Base-by-base conservation (phyloP, 1,284 basidiomycete genomes). In the Hemileia vastatrix region DNA sequence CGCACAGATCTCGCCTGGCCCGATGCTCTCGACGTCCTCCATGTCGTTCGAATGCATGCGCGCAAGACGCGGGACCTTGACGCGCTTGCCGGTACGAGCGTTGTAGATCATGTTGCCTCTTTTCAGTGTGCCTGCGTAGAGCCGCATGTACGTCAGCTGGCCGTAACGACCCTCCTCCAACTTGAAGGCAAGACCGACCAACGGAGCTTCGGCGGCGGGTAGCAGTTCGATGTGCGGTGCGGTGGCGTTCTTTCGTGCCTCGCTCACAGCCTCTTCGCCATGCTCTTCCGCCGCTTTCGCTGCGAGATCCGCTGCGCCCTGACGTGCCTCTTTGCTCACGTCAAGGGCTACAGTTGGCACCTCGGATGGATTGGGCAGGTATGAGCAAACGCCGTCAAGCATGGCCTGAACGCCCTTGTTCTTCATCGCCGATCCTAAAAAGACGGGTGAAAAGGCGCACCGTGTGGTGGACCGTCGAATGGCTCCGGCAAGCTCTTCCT, bases 11-110 rank as follows among this genome's bases (percentile, higher is more conserved):
- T 99, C 95, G 61, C 95, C 95, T n/a, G 94, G 90, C 0, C 90
- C 90, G 69, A 99, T 88, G 43, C 84, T 83, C 50, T 94, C 87
- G 64, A 98, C 88, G 71, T 99, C 95, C 85, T 98, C 95, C 95
- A 98, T 97, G 78, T 98, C 94, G 73, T 98, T 90, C 76, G 86
- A 87, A 78, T 99, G 95, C 95, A 99, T 96, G 64, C 93, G 83
- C 64, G 97, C 95, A 66, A 99, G 80, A 53, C 94, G 83, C 6
- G 94, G 93, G n/a, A 98, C 90, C 79, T 98, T 97, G 79, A 97
- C 89, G 78, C 87, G 90, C 81, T 97, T 99, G 55, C 93, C 95
- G 19, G 92, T 94, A 48, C 93, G 82, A 4, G 90, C 90, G 74
- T 98, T 96, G 79, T 83, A 92, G 72, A 99, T 94, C 67, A 86